Evolutionary conservation across 1,139 yeast species (phyloP).

Genomic region (Wickerhamomyces sp.): DNA sequence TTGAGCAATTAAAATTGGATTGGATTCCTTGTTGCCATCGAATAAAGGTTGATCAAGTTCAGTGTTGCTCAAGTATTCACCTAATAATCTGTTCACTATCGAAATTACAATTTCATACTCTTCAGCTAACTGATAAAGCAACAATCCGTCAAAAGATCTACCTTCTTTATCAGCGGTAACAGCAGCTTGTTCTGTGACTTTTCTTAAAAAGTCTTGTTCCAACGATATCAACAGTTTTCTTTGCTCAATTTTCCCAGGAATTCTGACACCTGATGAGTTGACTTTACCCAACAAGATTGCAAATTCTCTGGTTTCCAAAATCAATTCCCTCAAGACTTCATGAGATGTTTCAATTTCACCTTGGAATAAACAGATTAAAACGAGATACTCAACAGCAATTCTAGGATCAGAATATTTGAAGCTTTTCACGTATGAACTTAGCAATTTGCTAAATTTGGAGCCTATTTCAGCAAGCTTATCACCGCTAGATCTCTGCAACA

Average conservation of each 20-base stretch:
- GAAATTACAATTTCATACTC: conserved; percentile 82
- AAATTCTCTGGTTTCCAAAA: conserved; percentile 83
- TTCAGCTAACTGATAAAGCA: conserved; percentile 82
- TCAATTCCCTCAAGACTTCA: conserved; percentile 78
- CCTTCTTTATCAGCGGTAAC: conserved; percentile 90
- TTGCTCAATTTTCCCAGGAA: conserved; percentile 81
- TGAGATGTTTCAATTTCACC: conserved; percentile 59
- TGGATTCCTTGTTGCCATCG: conserved; percentile 33
- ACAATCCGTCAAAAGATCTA: conserved; percentile 76
- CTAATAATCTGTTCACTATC: conserved; percentile 68
- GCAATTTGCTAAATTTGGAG: conserved; percentile 51
- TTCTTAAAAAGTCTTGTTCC: conserved; percentile 48
- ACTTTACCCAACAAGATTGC: conserved; percentile 76
- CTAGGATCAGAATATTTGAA: conserved; percentile 85
- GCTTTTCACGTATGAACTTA: conserved; percentile 71
- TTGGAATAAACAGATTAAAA: conserved; percentile 57
- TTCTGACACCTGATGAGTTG: conserved; percentile 64
- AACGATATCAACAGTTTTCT: conserved; percentile 67
- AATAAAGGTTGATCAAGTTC: conserved; percentile 63
- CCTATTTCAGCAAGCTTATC: conserved; percentile 28
- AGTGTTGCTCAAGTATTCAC: conserved; percentile 71
- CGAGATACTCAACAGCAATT: conserved; percentile 84
- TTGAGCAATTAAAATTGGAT: conserved; percentile 48
- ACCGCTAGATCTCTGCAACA: conserved; percentile 46
- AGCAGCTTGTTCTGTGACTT: conserved; percentile 83